phyloP scores from a whole-genome alignment of 257 asterid species.

The Plantago major region DNA sequence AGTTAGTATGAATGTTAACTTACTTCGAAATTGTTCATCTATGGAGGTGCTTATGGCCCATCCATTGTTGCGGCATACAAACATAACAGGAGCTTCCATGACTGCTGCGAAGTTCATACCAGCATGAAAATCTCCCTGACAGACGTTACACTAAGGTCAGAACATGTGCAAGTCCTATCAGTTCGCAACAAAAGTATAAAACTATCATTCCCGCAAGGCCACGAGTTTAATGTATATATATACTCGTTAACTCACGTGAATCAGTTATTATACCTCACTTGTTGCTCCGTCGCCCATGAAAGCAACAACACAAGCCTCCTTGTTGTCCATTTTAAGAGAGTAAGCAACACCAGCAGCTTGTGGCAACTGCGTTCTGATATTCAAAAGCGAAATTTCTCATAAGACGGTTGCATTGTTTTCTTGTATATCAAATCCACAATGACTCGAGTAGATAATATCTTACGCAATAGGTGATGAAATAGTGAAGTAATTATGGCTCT shows the following conservation, averaged over 20 bases:
- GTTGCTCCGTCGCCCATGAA: constrained; percentile 82
- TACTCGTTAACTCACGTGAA: neutral
- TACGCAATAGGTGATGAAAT: constrained; percentile 88
- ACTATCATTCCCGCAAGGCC: too few species aligned
- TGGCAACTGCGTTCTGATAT: constrained; percentile 84
- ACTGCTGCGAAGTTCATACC: constrained; percentile 88
- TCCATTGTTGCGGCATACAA: constrained; percentile 89
- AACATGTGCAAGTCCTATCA: neutral
- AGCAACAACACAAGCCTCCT: constrained; percentile 75
- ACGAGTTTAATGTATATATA: neutral
- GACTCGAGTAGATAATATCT: constrained; percentile 12
- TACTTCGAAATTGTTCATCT: constrained; percentile 76
- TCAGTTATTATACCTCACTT: constrained; percentile 59
- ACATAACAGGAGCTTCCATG: constrained; percentile 69
- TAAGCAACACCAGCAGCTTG: constrained; percentile 96
- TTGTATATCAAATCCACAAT: neutral
- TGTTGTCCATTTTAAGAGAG: constrained; percentile 80
- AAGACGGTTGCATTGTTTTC: neutral
- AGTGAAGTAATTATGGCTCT: constrained; percentile 58
- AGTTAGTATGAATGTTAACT: neutral
- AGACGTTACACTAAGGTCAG: constrained; percentile 14
- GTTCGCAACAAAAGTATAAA: neutral
- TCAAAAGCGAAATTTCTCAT: constrained; percentile 1
- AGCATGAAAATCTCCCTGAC: constrained; percentile 95
- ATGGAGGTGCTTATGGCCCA: constrained; percentile 94